Evolutionary conservation across 2,329 filamentous ascomycete species (phyloP).

Genomic region (Arthroderma sp.): DNA sequence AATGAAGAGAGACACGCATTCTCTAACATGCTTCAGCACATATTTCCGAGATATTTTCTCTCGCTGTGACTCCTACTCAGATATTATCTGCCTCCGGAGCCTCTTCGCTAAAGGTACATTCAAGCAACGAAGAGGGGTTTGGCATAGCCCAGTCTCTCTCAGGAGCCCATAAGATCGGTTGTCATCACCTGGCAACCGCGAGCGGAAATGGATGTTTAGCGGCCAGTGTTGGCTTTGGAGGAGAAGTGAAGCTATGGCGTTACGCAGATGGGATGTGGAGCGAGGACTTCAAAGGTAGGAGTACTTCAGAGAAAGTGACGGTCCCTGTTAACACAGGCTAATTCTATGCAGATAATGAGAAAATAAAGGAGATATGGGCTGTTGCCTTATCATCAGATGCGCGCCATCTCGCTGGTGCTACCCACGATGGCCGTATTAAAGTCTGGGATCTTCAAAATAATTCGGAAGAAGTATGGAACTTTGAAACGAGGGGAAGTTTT

Average conservation of each 20-base stretch:
- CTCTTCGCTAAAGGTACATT: conserved; percentile 69
- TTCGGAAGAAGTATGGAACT: conserved; percentile 58
- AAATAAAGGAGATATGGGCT: conserved; percentile 70
- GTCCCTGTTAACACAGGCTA: background rate
- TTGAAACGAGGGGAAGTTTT: conserved; percentile 88
- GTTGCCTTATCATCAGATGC: conserved; percentile 76
- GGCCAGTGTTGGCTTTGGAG: conserved; percentile 78
- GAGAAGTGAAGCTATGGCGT: conserved; percentile 75
- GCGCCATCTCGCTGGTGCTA: conserved; percentile 71
- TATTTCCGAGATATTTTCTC: conserved; percentile 68
- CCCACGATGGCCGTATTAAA: conserved; percentile 75
- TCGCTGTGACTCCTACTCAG: conserved; percentile 61
- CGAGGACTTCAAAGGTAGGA: conserved; percentile 36
- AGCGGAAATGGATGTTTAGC: conserved; percentile 57
- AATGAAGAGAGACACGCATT: conserved; percentile 8
- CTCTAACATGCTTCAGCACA: conserved; percentile 49
- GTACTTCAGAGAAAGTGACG: background rate
- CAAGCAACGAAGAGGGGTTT: conserved; percentile 58
- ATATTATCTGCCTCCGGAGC: conserved; percentile 77
- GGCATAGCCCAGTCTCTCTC: conserved; percentile 68
- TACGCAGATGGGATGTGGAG: conserved; percentile 45
- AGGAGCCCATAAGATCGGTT: conserved; percentile 73
- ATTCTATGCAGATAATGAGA: conserved; percentile 37
- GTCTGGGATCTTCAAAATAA: conserved; percentile 62
- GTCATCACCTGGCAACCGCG: conserved; percentile 68